A percentile compares a stretch with the other conserved stretches of the same genome.
These are phyloP conservation scores for Fusarium aywerte DNA, from an alignment of 2,329 filamentous ascomycete species.

Conservation along the genomic window DNA sequence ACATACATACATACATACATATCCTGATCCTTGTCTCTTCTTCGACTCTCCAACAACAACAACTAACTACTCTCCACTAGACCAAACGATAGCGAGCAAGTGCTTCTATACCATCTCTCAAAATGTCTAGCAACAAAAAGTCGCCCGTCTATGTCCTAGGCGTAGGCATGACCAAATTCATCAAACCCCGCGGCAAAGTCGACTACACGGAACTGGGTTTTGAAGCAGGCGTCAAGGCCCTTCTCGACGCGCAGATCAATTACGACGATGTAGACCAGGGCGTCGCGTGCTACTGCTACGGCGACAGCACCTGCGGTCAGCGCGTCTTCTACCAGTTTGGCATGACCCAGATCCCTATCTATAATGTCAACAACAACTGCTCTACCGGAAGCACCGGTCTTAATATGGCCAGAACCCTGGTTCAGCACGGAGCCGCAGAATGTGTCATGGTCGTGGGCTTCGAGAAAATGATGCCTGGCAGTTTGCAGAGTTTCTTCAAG, in stretches of 20 bases:
- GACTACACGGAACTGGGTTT: conserved; percentile 96
- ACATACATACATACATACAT: conserved; percentile 18
- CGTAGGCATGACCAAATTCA: conserved; percentile 99
- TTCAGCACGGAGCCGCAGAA: conserved; percentile 83
- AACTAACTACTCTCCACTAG: background rate
- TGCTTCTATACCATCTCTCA: conserved; percentile 5
- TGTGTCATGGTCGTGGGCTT: conserved; percentile 94
- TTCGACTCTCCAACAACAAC: background rate
- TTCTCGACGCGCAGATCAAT: conserved; percentile 87
- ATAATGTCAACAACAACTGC: conserved; percentile 99
- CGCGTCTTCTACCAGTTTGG: conserved; percentile 99
- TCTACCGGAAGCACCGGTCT: conserved; percentile 93
- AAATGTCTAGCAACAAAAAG: conserved; percentile 63
- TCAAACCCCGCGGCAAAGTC: conserved; percentile 93
- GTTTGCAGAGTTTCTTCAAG: conserved; percentile 83
- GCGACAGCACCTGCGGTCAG: conserved; percentile 93
- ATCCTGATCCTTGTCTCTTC: background rate
- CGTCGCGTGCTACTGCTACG: conserved; percentile 98
- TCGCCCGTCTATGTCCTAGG: conserved; percentile 84
- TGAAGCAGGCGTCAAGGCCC: conserved; percentile 89
- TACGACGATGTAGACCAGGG: conserved; percentile 97
- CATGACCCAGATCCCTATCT: conserved; percentile 95
- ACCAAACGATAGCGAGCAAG: conserved; percentile 22
- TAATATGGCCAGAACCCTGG: conserved; percentile 82
- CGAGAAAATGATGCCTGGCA: conserved; percentile 98